Evolutionary conservation across 176 grass and related monocot genomes (phyloP).

Genomic region (bread wheat (Triticum aestivum)): DNA sequence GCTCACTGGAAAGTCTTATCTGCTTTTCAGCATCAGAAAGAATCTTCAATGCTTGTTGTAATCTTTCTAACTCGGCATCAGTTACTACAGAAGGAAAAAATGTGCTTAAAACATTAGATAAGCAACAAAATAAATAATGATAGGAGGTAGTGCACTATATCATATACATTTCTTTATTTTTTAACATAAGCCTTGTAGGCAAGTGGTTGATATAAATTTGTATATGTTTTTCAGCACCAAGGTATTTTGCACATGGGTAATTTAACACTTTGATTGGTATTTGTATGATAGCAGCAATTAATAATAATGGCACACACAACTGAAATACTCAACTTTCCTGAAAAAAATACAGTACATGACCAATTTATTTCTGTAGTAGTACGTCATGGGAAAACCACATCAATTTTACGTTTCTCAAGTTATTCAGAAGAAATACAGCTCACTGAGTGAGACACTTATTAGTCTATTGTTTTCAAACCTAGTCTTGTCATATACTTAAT

Average conservation of each 20-base stretch:
- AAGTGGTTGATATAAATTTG: not conserved
- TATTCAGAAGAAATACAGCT: slow-evolving; percentile 13
- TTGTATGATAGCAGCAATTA: slow-evolving; percentile 11
- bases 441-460: not conserved
- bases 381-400: not conserved
- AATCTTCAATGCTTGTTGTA: slow-evolving; percentile 93
- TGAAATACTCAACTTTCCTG: not conserved
- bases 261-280: not conserved
- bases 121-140: not conserved
- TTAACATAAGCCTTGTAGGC: not conserved
- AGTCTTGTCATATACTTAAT: not conserved
- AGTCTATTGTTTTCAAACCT: slow-evolving; percentile 5
- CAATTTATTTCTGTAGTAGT: not conserved
- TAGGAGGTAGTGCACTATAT: not conserved
- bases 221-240: slow-evolving; percentile 10
- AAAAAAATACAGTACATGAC: not conserved
- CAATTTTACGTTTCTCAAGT: not conserved
- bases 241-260: not conserved
- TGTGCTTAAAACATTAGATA: slow-evolving; percentile 8
- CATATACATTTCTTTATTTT: not conserved
- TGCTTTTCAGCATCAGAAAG: slow-evolving; percentile 98
- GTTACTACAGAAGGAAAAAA: slow-evolving; percentile 58
- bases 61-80: slow-evolving; percentile 88
- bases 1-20: slow-evolving; percentile 87
- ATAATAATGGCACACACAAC: not conserved